These are phyloP conservation scores for Waltiozyma sp. DNA, from an alignment of 1,139 yeast genomes.

Conservation along the genomic window DNA sequence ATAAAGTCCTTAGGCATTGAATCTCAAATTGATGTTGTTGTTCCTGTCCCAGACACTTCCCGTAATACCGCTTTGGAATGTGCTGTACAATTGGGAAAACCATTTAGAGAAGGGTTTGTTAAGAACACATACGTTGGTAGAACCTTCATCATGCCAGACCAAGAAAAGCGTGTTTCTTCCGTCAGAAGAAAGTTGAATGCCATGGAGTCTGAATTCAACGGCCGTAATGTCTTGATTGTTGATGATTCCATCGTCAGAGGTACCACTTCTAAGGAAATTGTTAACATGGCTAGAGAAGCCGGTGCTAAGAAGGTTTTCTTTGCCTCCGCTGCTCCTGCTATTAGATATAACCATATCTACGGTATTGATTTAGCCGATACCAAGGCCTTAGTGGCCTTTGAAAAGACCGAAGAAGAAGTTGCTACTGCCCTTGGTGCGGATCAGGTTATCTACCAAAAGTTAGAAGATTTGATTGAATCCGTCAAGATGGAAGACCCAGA, in stretches of 20 bases:
- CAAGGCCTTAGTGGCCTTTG: slow-evolving; percentile 83
- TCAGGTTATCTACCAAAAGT: slow-evolving; percentile 75
- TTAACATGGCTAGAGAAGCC: slow-evolving; percentile 95
- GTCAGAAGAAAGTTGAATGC: slow-evolving; percentile 94
- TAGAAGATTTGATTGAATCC: slow-evolving; percentile 72
- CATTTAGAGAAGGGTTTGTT: slow-evolving; percentile 94
- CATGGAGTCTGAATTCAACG: slow-evolving; percentile 86
- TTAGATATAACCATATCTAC: slow-evolving; percentile 87
- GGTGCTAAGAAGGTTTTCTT: slow-evolving; percentile 90
- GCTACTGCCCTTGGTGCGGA: slow-evolving; percentile 85
- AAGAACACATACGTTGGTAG: slow-evolving; percentile 95
- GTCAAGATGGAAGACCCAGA: slow-evolving; percentile 36
- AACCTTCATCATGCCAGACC: slow-evolving; percentile 98
- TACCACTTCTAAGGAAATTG: slow-evolving; percentile 92
- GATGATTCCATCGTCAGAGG: slow-evolving; percentile 98
- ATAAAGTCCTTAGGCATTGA: slow-evolving; percentile 40
- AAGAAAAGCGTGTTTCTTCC: slow-evolving; percentile 84
- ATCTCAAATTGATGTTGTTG: slow-evolving; percentile 76
- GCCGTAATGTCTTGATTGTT: slow-evolving; percentile 78
- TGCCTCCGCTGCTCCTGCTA: slow-evolving; percentile 97
- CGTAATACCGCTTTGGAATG: slow-evolving; percentile 91
- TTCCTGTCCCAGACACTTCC: slow-evolving; percentile 97
- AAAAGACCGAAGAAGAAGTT: slow-evolving; percentile 63
- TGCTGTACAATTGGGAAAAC: slow-evolving; percentile 68
- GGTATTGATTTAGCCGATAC: slow-evolving; percentile 97